These are phyloP conservation scores for Copromyces sp. DNA, from an alignment of 495 filamentous ascomycete species.

Conservation along the genomic window DNA sequence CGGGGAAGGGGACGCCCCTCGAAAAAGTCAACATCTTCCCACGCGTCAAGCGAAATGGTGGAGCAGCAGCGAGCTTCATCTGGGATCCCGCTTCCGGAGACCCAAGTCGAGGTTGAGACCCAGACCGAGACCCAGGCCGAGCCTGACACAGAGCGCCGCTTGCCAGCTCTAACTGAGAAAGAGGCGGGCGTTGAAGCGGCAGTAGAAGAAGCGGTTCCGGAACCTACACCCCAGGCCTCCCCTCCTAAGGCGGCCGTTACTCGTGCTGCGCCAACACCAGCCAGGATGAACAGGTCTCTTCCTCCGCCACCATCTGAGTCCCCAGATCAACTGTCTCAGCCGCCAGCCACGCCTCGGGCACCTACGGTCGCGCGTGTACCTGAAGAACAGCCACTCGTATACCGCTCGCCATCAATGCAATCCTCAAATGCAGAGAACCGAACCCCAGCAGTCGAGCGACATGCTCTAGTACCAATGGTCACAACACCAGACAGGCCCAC, in stretches of 20 bases:
- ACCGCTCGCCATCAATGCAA: slow-evolving; percentile 57
- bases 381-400: slow-evolving; percentile 29
- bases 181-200: neutral
- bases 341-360: slow-evolving; percentile 27
- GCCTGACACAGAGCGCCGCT: neutral
- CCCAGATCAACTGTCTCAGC: slow-evolving; percentile 8
- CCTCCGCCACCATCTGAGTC: slow-evolving; percentile 20
- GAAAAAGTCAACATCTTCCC: slow-evolving; percentile 19
- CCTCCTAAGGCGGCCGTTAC: slow-evolving; percentile 3
- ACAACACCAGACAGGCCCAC: slow-evolving; percentile 39
- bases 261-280: slow-evolving; percentile 9
- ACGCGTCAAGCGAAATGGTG: slow-evolving; percentile 6
- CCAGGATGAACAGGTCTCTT: slow-evolving; percentile 18
- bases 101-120: neutral
- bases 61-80: slow-evolving; percentile 6
- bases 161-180: neutral
- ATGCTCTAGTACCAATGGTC: slow-evolving; percentile 40
- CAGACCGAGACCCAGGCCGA: neutral
- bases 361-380: slow-evolving; percentile 18
- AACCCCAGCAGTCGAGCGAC: slow-evolving; percentile 20
- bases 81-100: neutral
- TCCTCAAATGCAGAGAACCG: slow-evolving; percentile 76
- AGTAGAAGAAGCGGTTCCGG: slow-evolving; percentile 2
- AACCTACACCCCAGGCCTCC: neutral
- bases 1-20: slow-evolving; percentile 20